phyloP scores from a whole-genome alignment of 2,329 filamentous ascomycete species.

The Xylariaceae sp. region DNA sequence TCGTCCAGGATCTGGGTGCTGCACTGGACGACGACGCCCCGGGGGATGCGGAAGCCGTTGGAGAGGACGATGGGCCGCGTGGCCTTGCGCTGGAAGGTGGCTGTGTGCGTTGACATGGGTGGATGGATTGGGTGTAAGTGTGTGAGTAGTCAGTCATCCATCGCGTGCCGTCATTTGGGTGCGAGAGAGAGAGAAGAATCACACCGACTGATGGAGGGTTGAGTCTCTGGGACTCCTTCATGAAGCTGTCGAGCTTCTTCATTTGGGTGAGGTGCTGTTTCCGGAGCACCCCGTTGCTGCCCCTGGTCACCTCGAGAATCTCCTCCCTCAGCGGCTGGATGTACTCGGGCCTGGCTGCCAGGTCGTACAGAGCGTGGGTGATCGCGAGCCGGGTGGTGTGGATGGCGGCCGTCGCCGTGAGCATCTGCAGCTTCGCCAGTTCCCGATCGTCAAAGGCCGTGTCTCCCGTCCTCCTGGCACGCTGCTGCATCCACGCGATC shows the following conservation, averaged over 20 bases:
- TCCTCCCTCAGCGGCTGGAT: slow-evolving; percentile 35
- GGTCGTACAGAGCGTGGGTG: slow-evolving; percentile 32
- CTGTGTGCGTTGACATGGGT: slow-evolving; percentile 3
- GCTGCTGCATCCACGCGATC: slow-evolving; percentile 24
- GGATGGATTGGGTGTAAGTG: no score
- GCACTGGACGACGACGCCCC: slow-evolving; percentile 20
- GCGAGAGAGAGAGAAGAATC: slow-evolving; percentile 1
- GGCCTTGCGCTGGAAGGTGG: slow-evolving; percentile 21
- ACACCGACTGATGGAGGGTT: slow-evolving; percentile 23
- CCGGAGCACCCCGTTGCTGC: slow-evolving; percentile 15
- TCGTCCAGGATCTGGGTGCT: slow-evolving; percentile 21
- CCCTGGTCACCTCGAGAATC: slow-evolving; percentile 22
- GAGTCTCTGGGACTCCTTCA: slow-evolving; percentile 29
- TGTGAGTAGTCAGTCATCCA: no score
- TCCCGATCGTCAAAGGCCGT: slow-evolving; percentile 19
- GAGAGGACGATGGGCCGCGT: slow-evolving; percentile 24
- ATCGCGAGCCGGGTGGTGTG: slow-evolving; percentile 26
- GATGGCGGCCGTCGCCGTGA: slow-evolving; percentile 27
- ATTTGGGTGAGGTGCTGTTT: slow-evolving; percentile 24
- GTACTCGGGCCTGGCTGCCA: slow-evolving; percentile 33
- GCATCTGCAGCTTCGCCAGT: slow-evolving; percentile 22
- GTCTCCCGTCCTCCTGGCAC: slow-evolving; percentile 17
- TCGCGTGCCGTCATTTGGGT: not conserved
- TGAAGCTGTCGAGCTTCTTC: slow-evolving; percentile 29
- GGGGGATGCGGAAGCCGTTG: slow-evolving; percentile 24